Base-by-base conservation (phyloP, 257 asterid genomes). In the Capsicum pubescens region DNA sequence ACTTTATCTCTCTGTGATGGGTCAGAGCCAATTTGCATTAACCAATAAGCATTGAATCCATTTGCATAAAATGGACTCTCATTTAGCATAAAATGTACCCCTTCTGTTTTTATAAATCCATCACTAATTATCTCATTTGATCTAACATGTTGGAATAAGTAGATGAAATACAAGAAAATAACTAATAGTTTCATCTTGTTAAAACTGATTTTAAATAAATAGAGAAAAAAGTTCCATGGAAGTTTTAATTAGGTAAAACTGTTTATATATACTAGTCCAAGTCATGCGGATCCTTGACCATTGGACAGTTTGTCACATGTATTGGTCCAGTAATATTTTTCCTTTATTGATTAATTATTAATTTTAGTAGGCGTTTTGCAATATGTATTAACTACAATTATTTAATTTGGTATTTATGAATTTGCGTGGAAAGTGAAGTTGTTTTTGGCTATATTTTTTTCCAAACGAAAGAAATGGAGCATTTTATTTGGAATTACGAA, bases 21-120 rank as follows among this genome's bases (percentile, higher is more conserved):
- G 32, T 90, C 90, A 5, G 94, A 87, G 14, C 92, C 94, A 56
- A 84, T 87, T 77, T 83, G 72, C 92, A 90, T 91, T 48, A 91
- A 13, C 95, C 95, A 92, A 83, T 90, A 92, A 12, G 95, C 94
- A 68, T 91, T 92, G 42, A 92, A 89, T 77, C 95, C 95, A 84
- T 92, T 89, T n/a, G 88, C 89, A 71, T 91, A 90, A 63, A 89
- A 90, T 52, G 89, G 90, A 55, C 54, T 81, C 1, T 91, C 94
- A 61, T 90, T 84, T 7, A 89, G 42, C 83, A 87, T 84, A 71
- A 93, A 91, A 79, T 92, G 92, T 17, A 83, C 71, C 19, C 92
- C 89, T 7, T 87, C 76, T 7, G 84, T 81, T 71, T 46, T 88
- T 52, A 93, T 84, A 55, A 90, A 92, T 67, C 83, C 96, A 83